These are phyloP conservation scores for Tilletia setariae DNA, from an alignment of 1,284 basidiomycete species.

Conservation along the genomic window DNA sequence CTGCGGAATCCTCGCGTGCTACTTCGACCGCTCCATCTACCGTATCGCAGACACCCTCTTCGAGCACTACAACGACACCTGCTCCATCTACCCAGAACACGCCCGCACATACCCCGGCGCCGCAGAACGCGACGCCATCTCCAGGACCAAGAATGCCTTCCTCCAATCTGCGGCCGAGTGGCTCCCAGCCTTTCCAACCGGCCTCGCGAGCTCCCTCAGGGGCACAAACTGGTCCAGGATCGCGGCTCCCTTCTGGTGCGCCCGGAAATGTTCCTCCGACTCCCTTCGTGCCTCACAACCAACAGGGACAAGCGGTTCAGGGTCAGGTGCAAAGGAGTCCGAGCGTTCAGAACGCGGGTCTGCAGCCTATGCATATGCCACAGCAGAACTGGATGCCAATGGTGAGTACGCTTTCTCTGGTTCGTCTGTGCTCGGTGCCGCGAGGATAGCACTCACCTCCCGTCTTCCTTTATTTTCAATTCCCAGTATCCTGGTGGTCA, in stretches of 20 bases:
- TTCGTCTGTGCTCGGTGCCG: background rate
- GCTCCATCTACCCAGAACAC: background rate
- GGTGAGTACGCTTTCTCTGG: background rate
- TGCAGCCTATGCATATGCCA: conserved; percentile 41
- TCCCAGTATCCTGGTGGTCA: conserved; percentile 13
- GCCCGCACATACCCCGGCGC: conserved; percentile 1
- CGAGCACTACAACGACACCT: conserved; percentile 5
- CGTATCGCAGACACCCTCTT: background rate
- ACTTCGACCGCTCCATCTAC: conserved; percentile 1
- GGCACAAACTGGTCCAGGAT: conserved; percentile 27
- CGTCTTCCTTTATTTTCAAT: background rate
- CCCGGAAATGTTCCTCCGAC: background rate
- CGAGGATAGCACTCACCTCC: background rate
- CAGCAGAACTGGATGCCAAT: conserved; percentile 17
- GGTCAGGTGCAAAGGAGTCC: conserved; percentile 29
- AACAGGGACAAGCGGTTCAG: background rate
- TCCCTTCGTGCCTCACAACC: conserved; percentile 2
- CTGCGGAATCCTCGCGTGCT: background rate
- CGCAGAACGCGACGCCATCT: conserved; percentile 1
- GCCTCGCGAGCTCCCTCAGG: conserved; percentile 34
- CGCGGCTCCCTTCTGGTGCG: conserved; percentile 6
- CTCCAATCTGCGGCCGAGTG: conserved; percentile 11
- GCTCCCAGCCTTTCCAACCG: conserved; percentile 12
- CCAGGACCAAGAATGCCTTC: conserved; percentile 3
- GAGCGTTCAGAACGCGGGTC: conserved; percentile 37